A percentile compares a stretch with the other conserved stretches of the same genome.
phyloP scores from a whole-genome alignment of 2,329 filamentous ascomycete species.

The Hypoxylon sp. region DNA sequence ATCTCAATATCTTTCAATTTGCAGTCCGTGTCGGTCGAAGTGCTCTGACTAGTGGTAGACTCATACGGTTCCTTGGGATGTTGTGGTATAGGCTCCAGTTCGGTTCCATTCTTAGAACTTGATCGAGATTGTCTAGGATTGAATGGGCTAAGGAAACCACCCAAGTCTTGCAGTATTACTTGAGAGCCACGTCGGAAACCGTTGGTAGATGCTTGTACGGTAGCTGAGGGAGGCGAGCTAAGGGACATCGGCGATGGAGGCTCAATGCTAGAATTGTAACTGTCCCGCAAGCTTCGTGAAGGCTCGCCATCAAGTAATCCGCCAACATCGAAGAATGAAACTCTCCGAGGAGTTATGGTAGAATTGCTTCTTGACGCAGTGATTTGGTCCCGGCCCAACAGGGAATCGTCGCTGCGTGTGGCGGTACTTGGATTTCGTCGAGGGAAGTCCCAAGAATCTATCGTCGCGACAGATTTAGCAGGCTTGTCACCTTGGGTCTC shows the following conservation, averaged over 20 bases:
- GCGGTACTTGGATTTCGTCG: constrained; percentile 57
- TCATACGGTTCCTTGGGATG: constrained; percentile 56
- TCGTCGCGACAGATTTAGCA: constrained; percentile 56
- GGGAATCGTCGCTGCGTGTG: constrained; percentile 62
- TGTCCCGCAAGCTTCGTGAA: constrained; percentile 57
- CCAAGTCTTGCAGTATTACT: constrained; percentile 71
- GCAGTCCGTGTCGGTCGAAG: constrained; percentile 25
- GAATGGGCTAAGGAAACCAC: constrained; percentile 65
- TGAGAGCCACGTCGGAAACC: constrained; percentile 69
- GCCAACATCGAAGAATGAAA: constrained; percentile 90
- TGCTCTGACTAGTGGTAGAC: constrained; percentile 49
- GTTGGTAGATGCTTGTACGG: constrained; percentile 60
- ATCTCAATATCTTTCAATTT: constrained; percentile 15
- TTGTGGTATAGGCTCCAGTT: constrained; percentile 64
- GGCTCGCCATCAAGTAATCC: constrained; percentile 75
- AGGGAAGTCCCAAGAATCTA: constrained; percentile 66
- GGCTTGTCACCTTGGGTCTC: constrained; percentile 47
- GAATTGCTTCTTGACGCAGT: constrained; percentile 59
- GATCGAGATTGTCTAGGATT: constrained; percentile 54
- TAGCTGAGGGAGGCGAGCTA: constrained; percentile 57
- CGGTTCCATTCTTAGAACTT: constrained; percentile 57
- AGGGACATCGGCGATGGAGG: constrained; percentile 54
- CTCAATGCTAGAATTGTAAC: constrained; percentile 60
- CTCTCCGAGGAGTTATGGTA: constrained; percentile 66
- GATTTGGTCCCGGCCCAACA: constrained; percentile 57